Conservation (phyloP, 2,329 filamentous ascomycete genomes). For the Xylariaceae sp. region DNA sequence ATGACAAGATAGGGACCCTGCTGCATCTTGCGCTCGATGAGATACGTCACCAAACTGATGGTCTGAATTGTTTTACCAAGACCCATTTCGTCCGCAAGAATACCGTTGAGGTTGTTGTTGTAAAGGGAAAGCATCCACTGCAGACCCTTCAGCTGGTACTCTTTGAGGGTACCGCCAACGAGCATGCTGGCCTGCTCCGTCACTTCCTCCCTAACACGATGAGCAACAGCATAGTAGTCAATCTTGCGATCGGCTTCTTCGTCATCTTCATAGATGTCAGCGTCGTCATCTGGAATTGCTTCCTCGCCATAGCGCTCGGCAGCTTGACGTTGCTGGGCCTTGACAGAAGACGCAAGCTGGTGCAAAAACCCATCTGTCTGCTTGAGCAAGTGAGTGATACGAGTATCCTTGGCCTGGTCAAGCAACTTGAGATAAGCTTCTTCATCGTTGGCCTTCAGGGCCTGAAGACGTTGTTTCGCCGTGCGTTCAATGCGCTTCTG, state of each 20-base stretch:
- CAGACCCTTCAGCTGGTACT: slow-evolving; percentile 96
- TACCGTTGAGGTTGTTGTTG: slow-evolving; percentile 99
- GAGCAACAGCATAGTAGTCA: slow-evolving; percentile 97
- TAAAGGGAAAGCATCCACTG: slow-evolving; percentile 99
- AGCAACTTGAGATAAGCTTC: slow-evolving; percentile 97
- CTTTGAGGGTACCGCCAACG: slow-evolving; percentile 88
- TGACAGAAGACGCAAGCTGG: slow-evolving; percentile 90
- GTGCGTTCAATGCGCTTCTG: slow-evolving; percentile 97
- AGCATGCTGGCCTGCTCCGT: slow-evolving; percentile 76
- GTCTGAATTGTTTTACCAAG: slow-evolving; percentile 99
- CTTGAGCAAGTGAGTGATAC: slow-evolving; percentile 93
- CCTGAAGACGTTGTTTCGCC: slow-evolving; percentile 98
- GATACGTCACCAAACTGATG: slow-evolving; percentile 93
- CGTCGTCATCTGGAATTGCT: slow-evolving; percentile 55
- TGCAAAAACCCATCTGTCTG: slow-evolving; percentile 97
- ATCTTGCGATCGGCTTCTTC: slow-evolving; percentile 73
- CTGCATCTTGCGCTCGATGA: slow-evolving; percentile 93
- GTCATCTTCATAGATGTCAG: slow-evolving; percentile 62
- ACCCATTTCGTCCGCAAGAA: slow-evolving; percentile 98
- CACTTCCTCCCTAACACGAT: slow-evolving; percentile 91
- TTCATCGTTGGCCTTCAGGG: slow-evolving; percentile 97
- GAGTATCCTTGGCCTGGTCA: slow-evolving; percentile 97
- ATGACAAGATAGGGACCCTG: slow-evolving; percentile 92
- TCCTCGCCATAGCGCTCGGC: slow-evolving; percentile 72
- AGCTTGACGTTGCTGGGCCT: slow-evolving; percentile 82